Conservation (phyloP, 257 asterid genomes). For the Przewalskia tangutica region DNA sequence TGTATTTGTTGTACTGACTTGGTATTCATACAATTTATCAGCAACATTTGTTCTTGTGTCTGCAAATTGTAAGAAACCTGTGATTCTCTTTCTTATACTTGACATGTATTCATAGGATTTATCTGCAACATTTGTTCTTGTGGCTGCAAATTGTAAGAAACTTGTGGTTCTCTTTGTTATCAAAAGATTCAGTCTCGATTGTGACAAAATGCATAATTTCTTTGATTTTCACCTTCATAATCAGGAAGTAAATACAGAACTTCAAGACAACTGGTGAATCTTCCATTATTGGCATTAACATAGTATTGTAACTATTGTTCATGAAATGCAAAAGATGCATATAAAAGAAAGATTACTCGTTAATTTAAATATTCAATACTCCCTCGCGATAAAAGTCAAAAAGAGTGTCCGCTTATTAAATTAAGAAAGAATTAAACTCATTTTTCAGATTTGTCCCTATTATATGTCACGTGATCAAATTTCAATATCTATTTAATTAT, state of each 20-base stretch:
- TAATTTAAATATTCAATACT: too few species aligned
- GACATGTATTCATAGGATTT: neutral
- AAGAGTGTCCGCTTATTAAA: too few species aligned
- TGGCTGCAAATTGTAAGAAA: neutral
- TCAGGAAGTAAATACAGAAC: neutral
- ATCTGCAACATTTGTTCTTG: neutral
- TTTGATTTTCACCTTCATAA: neutral
- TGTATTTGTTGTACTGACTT: neutral
- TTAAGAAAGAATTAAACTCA: too few species aligned
- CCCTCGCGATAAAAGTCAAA: too few species aligned
- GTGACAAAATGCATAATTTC: neutral
- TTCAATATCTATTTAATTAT: too few species aligned
- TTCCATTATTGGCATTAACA: neutral
- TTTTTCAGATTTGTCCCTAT: too few species aligned
- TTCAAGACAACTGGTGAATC: neutral
- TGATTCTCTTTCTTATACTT: neutral
- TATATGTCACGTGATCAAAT: too few species aligned
- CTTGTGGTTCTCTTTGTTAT: neutral
- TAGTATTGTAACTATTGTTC: too few species aligned
- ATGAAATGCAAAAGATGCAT: neutral
- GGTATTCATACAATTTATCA: neutral
- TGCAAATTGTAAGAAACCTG: neutral
- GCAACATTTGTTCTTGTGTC: neutral
- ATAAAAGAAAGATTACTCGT: neutral
- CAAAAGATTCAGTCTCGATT: neutral